Percentiles rank a stretch among this genome's conserved stretches.
phyloP scores from a whole-genome alignment of 129 eudicot genomes.

The Artemisia argyi region DNA sequence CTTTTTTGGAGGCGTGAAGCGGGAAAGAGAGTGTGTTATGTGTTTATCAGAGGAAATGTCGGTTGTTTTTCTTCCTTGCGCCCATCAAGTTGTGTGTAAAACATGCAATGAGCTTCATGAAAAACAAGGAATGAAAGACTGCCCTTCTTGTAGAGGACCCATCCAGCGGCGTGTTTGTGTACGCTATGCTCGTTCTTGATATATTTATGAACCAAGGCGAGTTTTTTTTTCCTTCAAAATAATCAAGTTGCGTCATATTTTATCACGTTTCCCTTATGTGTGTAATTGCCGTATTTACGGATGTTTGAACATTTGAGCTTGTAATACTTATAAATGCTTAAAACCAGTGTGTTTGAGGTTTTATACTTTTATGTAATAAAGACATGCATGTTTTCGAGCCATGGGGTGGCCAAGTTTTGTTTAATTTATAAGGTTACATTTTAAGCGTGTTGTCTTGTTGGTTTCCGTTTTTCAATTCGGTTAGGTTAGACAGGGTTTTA shows the following conservation, averaged over 20 bases:
- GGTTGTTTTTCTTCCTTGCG: conserved; percentile 93
- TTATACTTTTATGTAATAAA: conserved; percentile 40
- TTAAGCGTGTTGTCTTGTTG: no score
- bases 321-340: conserved; percentile 30
- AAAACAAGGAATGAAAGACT: conserved; percentile 97
- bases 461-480: no score
- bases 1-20: conserved; percentile 64
- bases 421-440: no score
- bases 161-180: conserved; percentile 79
- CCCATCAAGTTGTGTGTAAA: conserved; percentile 92
- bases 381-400: conserved; percentile 15
- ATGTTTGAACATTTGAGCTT: conserved; percentile 22
- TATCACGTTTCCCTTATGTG: conserved; percentile 11
- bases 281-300: conserved; percentile 20
- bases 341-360: conserved; percentile 28
- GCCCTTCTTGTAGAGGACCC: conserved; percentile 91
- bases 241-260: conserved; percentile 5
- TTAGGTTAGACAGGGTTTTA: no score
- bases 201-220: neutral
- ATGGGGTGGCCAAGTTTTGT: neutral
- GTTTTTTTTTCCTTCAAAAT: conserved; percentile 7
- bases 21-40: conserved; percentile 98
- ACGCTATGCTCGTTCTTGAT: conserved; percentile 69
- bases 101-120: conserved; percentile 89
- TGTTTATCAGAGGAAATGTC: conserved; percentile 97